These are phyloP conservation scores for Candida palmyrensis DNA, from an alignment of 805 yeast genomes.

Conservation along the genomic window DNA sequence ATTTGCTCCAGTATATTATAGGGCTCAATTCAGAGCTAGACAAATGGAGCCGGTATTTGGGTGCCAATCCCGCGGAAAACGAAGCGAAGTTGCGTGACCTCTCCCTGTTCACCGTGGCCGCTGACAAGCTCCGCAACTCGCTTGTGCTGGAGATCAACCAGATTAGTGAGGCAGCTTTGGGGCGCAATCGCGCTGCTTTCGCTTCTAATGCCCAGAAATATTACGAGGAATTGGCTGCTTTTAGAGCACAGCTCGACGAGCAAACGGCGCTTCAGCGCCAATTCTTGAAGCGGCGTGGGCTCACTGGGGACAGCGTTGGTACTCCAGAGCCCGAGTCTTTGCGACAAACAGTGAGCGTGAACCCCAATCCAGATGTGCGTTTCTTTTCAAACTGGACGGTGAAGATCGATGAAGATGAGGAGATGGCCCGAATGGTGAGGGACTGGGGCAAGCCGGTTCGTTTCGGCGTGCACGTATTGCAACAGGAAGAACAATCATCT, in stretches of 20 bases:
- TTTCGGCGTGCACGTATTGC: too few relatives aligned
- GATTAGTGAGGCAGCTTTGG: slow-evolving; percentile 24
- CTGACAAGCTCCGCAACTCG: too few relatives aligned
- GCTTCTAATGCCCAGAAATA: slow-evolving; percentile 18
- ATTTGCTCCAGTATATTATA: slow-evolving; percentile 30
- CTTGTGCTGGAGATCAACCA: slow-evolving; percentile 26
- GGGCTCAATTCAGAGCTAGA: slow-evolving; percentile 22
- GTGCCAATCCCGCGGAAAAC: too few relatives aligned
- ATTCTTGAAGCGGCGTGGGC: slow-evolving; percentile 3
- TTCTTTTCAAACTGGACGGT: slow-evolving; percentile 11
- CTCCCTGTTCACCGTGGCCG: too few relatives aligned
- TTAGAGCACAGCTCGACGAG: slow-evolving; percentile 21
- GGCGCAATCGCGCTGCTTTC: slow-evolving; percentile 19
- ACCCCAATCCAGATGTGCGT: slow-evolving; percentile 10
- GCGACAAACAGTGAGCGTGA: slow-evolving; percentile 5
- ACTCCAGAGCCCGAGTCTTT: neutral
- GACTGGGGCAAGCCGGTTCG: slow-evolving; percentile 20
- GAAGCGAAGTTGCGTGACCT: neutral
- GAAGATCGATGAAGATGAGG: slow-evolving; percentile 9
- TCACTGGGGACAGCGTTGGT: too few relatives aligned
- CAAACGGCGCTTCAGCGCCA: slow-evolving; percentile 10
- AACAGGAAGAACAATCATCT: too few relatives aligned
- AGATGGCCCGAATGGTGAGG: slow-evolving; percentile 8
- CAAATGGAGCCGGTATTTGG: slow-evolving; percentile 6
- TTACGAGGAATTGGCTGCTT: slow-evolving; percentile 15